Percentiles rank a stretch among this genome's conserved stretches.
These are phyloP conservation scores for Nakazawaea wickerhamii DNA, from an alignment of 805 yeast genomes.

Conservation along the genomic window DNA sequence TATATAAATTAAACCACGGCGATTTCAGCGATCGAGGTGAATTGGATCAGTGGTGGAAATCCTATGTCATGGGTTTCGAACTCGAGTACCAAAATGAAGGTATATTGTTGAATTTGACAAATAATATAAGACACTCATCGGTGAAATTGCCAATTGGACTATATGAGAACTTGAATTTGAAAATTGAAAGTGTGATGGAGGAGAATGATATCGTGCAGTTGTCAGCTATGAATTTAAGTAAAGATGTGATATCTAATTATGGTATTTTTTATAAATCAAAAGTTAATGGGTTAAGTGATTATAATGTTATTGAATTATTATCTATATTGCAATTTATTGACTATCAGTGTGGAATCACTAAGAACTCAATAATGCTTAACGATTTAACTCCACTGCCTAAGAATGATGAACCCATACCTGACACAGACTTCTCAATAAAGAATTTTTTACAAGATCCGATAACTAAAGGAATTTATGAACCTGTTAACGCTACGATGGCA, in stretches of 20 bases:
- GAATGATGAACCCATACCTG: constrained; percentile 9
- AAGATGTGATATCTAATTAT: constrained; percentile 27
- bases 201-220: constrained; percentile 18
- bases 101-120: constrained; percentile 21
- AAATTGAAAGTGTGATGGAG: constrained; percentile 14
- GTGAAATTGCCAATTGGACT: constrained; percentile 25
- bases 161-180: constrained; percentile 21
- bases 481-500: constrained; percentile 21
- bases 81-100: constrained; percentile 28
- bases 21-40: neutral
- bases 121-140: constrained; percentile 26
- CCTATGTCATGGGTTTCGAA: constrained; percentile 8
- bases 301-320: constrained; percentile 17
- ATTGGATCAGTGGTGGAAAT: constrained; percentile 1
- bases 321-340: constrained; percentile 23
- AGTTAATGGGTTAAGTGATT: constrained; percentile 2
- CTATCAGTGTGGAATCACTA: constrained; percentile 22
- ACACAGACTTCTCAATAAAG: constrained; percentile 16
- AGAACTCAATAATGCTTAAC: constrained; percentile 20
- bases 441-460: constrained; percentile 22
- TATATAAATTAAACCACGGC: constrained; percentile 6
- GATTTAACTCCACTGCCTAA: constrained; percentile 15
- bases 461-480: constrained; percentile 24
- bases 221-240: constrained; percentile 23
- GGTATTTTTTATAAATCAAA: constrained; percentile 20